These are phyloP conservation scores for Boeremia exigua DNA, from an alignment of 2,329 filamentous ascomycete genomes.

Conservation along the genomic window DNA sequence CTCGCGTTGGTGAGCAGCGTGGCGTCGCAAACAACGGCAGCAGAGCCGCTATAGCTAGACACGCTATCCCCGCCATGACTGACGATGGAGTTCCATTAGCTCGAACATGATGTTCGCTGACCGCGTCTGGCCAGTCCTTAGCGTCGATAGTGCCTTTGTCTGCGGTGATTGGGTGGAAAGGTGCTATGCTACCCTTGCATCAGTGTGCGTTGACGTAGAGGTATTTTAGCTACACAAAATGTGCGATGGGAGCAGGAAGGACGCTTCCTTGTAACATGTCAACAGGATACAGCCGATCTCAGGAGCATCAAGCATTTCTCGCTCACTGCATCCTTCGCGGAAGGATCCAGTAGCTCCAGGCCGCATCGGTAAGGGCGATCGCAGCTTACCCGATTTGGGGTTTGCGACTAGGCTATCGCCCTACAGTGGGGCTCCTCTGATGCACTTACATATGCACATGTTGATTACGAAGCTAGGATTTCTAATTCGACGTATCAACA, in stretches of 20 bases:
- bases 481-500: too few species aligned
- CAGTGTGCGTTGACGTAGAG: too few species aligned
- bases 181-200: neutral
- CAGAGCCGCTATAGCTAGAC: neutral
- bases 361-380: constrained; percentile 4
- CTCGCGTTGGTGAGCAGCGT: neutral
- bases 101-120: constrained; percentile 1
- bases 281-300: neutral
- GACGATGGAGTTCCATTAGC: constrained; percentile 2
- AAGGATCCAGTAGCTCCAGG: neutral
- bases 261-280: neutral
- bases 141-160: neutral
- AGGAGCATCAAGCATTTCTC: neutral
- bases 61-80: neutral
- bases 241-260: neutral
- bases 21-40: neutral
- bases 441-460: too few species aligned
- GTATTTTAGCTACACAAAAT: neutral
- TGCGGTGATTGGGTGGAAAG: neutral
- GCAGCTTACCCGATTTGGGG: neutral
- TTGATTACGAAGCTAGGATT: too few species aligned
- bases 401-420: neutral
- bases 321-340: neutral
- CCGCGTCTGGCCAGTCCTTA: constrained; percentile 7
- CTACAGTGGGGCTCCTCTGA: neutral